Conservation (phyloP, 495 filamentous ascomycete genomes). For the Amniculicola lignicola region DNA sequence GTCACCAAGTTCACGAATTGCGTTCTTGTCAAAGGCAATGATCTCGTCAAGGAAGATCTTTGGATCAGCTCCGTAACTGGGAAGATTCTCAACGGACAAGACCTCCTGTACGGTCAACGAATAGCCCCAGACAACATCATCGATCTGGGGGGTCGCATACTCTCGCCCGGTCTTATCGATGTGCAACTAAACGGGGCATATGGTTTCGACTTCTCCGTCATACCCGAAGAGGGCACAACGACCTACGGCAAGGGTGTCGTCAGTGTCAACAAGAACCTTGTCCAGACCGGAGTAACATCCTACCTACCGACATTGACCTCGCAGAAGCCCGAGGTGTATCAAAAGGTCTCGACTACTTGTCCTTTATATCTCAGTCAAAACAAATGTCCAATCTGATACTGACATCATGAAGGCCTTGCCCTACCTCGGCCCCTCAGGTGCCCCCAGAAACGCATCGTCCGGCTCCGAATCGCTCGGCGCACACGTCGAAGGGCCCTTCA, state of each 20-base stretch:
- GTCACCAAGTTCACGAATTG: slow-evolving; percentile 86
- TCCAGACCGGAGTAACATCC: slow-evolving; percentile 75
- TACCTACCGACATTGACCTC: slow-evolving; percentile 79
- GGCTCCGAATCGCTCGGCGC: slow-evolving; percentile 80
- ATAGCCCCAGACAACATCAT: slow-evolving; percentile 58
- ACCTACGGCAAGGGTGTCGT: slow-evolving; percentile 65
- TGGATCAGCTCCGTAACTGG: slow-evolving; percentile 75
- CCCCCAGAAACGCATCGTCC: slow-evolving; percentile 49
- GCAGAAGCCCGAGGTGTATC: slow-evolving; percentile 66
- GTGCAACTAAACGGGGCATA: slow-evolving; percentile 82
- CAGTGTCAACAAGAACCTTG: slow-evolving; percentile 63
- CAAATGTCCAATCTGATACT: slow-evolving; percentile 8
- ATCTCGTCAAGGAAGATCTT: slow-evolving; percentile 67
- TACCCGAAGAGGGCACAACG: slow-evolving; percentile 59
- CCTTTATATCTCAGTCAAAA: neutral
- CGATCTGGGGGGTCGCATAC: slow-evolving; percentile 71
- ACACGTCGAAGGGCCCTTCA: slow-evolving; percentile 81
- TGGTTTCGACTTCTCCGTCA: slow-evolving; percentile 78
- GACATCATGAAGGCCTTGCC: slow-evolving; percentile 55
- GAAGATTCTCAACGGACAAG: slow-evolving; percentile 71
- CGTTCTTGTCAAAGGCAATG: slow-evolving; percentile 59
- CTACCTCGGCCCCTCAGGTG: slow-evolving; percentile 65
- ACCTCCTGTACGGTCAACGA: slow-evolving; percentile 69
- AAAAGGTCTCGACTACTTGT: slow-evolving; percentile 42
- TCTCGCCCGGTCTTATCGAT: slow-evolving; percentile 80